Conservation (phyloP, 2,329 filamentous ascomycete genomes). For the Fusarium citri region DNA sequence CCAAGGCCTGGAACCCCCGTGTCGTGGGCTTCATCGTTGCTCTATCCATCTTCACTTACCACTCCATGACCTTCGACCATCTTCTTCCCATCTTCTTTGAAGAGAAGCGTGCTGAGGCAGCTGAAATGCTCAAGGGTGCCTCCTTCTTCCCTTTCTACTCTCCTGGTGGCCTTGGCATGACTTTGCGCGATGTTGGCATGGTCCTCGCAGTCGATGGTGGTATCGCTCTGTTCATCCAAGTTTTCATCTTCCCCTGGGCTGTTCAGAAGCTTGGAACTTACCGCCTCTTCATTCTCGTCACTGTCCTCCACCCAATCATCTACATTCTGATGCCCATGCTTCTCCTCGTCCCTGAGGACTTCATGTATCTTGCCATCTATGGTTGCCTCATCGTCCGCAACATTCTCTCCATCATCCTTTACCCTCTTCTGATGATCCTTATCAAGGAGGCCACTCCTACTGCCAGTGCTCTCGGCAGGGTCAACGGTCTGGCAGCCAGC, state of each 20-base stretch:
- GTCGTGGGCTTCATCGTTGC: constrained; percentile 84
- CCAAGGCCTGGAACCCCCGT: constrained; percentile 65
- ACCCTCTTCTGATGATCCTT: constrained; percentile 73
- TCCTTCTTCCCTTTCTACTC: constrained; percentile 63
- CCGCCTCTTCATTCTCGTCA: constrained; percentile 68
- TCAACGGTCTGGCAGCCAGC: constrained; percentile 75
- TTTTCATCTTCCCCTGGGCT: constrained; percentile 69
- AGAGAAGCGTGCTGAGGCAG: constrained; percentile 68
- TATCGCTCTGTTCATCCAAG: constrained; percentile 70
- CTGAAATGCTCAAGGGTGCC: constrained; percentile 49
- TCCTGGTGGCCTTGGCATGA: constrained; percentile 72
- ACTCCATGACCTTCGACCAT: constrained; percentile 95
- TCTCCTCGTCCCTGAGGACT: constrained; percentile 63
- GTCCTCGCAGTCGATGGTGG: constrained; percentile 69
- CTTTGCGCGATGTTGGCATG: constrained; percentile 70
- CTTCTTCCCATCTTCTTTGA: constrained; percentile 93
- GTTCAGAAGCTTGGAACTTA: constrained; percentile 70
- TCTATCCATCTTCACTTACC: constrained; percentile 90
- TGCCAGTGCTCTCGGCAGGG: constrained; percentile 67
- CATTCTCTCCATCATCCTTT: constrained; percentile 71
- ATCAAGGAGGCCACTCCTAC: constrained; percentile 74
- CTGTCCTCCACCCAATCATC: constrained; percentile 69
- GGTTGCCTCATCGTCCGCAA: constrained; percentile 68
- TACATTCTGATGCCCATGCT: constrained; percentile 71
- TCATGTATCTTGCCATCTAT: constrained; percentile 70